Conservation (phyloP, 371 early-diverging fungal genomes). For the Mucor piriformis region DNA sequence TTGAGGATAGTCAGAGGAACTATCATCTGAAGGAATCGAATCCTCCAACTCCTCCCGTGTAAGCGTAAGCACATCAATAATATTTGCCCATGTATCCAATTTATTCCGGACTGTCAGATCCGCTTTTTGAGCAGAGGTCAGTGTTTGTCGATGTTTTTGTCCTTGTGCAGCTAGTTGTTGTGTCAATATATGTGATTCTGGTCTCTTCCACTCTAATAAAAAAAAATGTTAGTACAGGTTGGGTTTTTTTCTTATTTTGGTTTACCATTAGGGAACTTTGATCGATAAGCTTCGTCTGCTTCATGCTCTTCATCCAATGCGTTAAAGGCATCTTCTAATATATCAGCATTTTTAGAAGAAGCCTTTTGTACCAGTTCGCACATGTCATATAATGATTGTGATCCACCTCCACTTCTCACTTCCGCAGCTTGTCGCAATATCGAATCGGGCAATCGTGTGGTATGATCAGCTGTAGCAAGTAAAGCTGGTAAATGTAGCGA, state of each 20-base stretch:
- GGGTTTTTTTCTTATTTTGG: neutral
- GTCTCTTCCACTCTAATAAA: conserved; percentile 58
- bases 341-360: conserved; percentile 50
- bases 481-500: conserved; percentile 73
- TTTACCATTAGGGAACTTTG: conserved; percentile 48
- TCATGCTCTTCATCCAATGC: conserved; percentile 76
- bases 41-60: conserved; percentile 43
- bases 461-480: conserved; percentile 68
- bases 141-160: conserved; percentile 61
- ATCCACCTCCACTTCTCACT: conserved; percentile 73
- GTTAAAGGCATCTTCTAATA: conserved; percentile 69
- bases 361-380: conserved; percentile 62
- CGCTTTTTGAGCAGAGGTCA: conserved; percentile 70
- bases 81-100: conserved; percentile 62
- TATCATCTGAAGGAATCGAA: conserved; percentile 25
- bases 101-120: conserved; percentile 67
- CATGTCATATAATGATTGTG: conserved; percentile 59
- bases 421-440: conserved; percentile 73
- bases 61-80: conserved; percentile 43
- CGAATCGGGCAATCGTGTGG: conserved; percentile 71
- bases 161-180: conserved; percentile 64
- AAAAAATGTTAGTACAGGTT: neutral
- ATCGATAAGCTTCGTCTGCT: conserved; percentile 65
- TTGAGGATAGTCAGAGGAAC: neutral
- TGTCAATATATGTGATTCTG: conserved; percentile 65